phyloP scores from a whole-genome alignment of 73 alveolate genomes.

The Tetrahymena elliotti region DNA sequence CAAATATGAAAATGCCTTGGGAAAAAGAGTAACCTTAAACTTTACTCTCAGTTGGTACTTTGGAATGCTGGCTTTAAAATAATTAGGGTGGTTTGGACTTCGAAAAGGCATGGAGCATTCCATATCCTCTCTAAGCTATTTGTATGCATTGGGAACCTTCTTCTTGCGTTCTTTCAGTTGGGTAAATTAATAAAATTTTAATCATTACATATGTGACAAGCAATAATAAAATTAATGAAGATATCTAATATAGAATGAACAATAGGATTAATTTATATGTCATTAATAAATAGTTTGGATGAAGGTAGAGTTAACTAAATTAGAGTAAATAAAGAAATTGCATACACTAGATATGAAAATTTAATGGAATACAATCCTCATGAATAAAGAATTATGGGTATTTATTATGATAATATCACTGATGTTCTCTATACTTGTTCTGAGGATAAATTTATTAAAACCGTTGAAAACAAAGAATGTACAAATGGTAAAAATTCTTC shows the following conservation, averaged over 20 bases:
- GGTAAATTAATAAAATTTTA: background rate
- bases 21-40: conserved; percentile 44
- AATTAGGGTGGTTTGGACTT: conserved; percentile 27
- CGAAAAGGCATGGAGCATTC: conserved; percentile 38
- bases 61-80: conserved; percentile 37
- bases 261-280: too few relatives aligned
- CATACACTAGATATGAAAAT: conserved; percentile 25
- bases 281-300: conserved; percentile 35
- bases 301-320: conserved; percentile 28
- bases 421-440: conserved; percentile 22
- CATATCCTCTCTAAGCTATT: conserved; percentile 41
- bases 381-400: conserved; percentile 40
- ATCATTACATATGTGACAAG: too few relatives aligned
- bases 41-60: conserved; percentile 28
- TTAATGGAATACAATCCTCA: conserved; percentile 25
- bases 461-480: background rate
- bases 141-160: conserved; percentile 43
- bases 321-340: conserved; percentile 7
- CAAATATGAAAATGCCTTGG: conserved; percentile 50
- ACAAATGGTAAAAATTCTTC: background rate
- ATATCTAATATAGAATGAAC: background rate
- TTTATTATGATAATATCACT: conserved; percentile 28
- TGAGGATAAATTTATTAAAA: conserved; percentile 5
- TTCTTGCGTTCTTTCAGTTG: conserved; percentile 18
- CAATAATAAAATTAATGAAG: background rate